phyloP scores from a whole-genome alignment of 257 asterid species.

The Fraxinus cuspidata region DNA sequence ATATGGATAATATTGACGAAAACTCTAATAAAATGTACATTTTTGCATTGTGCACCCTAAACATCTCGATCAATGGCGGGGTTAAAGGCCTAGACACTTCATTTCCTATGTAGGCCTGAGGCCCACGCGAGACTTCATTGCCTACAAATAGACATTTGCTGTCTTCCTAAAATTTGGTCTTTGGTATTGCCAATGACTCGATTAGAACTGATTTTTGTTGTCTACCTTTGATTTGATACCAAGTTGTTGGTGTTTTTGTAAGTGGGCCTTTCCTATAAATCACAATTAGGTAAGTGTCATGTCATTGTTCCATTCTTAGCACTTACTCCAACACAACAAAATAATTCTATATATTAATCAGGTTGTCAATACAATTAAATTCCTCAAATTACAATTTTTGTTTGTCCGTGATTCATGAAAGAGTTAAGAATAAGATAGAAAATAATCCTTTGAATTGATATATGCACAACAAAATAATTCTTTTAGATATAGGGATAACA shows the following conservation, averaged over 20 bases:
- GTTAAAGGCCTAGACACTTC: not conserved
- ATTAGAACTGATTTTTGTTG: conserved; percentile 21
- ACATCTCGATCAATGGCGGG: not conserved
- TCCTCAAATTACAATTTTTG: not conserved
- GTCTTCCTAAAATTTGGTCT: not conserved
- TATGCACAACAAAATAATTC: not conserved
- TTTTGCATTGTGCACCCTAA: not conserved
- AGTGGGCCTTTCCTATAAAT: conserved; percentile 32
- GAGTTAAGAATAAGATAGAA: too few relatives aligned
- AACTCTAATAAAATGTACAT: too few relatives aligned
- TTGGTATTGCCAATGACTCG: not conserved
- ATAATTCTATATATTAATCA: not conserved
- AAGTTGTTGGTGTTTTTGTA: conserved; percentile 11
- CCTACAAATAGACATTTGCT: not conserved
- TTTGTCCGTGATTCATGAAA: not conserved
- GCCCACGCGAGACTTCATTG: not conserved
- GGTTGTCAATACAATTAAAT: not conserved
- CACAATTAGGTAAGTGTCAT: conserved; percentile 27
- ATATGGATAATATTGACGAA: too few relatives aligned
- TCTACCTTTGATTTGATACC: conserved; percentile 27
- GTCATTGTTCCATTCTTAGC: conserved; percentile 35
- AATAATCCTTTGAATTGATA: too few relatives aligned
- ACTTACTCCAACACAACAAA: conserved; percentile 30
- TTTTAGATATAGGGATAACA: not conserved
- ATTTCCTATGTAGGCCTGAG: not conserved